Percentiles rank a stretch among this genome's conserved stretches.
These are phyloP conservation scores for Cryphonectria japonica DNA, from an alignment of 2,329 filamentous ascomycete genomes.

Conservation along the genomic window DNA sequence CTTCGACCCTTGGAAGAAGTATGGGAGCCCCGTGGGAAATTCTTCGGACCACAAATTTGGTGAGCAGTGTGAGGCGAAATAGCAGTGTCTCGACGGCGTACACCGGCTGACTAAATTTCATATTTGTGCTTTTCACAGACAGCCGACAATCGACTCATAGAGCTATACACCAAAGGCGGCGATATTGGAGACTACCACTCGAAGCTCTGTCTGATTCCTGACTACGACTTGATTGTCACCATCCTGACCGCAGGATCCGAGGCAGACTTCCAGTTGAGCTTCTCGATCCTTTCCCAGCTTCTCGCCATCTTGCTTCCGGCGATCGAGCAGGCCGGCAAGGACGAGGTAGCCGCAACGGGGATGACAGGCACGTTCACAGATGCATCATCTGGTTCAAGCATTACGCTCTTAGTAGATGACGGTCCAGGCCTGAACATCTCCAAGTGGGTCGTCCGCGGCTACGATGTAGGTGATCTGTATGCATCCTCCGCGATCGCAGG, in stretches of 20 bases:
- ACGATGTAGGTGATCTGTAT: conserved; percentile 45
- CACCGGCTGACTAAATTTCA: not conserved
- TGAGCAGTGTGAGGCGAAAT: not conserved
- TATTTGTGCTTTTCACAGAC: conserved; percentile 29
- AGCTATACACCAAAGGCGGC: conserved; percentile 53
- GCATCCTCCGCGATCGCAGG: conserved; percentile 1
- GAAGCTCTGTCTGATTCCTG: conserved; percentile 46
- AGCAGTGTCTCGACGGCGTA: not conserved
- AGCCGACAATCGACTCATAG: conserved; percentile 45
- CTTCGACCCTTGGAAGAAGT: conserved; percentile 36
- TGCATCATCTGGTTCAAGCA: conserved; percentile 43
- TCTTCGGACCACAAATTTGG: conserved; percentile 37
- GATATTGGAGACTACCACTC: conserved; percentile 47
- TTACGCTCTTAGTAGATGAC: conserved; percentile 44
- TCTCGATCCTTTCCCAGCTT: conserved; percentile 35
- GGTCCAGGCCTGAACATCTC: conserved; percentile 45
- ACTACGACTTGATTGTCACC: conserved; percentile 49
- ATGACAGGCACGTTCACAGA: conserved; percentile 47
- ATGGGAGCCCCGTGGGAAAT: conserved; percentile 44
- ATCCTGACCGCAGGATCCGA: conserved; percentile 43
- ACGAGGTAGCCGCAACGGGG: conserved; percentile 36
- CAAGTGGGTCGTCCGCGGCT: conserved; percentile 45
- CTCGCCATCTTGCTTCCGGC: conserved; percentile 44
- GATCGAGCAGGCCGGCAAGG: conserved; percentile 47
- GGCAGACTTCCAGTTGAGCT: conserved; percentile 13